Evolutionary conservation across 2,329 filamentous ascomycete genomes (phyloP).

Genomic region (Volutella citrinella): DNA sequence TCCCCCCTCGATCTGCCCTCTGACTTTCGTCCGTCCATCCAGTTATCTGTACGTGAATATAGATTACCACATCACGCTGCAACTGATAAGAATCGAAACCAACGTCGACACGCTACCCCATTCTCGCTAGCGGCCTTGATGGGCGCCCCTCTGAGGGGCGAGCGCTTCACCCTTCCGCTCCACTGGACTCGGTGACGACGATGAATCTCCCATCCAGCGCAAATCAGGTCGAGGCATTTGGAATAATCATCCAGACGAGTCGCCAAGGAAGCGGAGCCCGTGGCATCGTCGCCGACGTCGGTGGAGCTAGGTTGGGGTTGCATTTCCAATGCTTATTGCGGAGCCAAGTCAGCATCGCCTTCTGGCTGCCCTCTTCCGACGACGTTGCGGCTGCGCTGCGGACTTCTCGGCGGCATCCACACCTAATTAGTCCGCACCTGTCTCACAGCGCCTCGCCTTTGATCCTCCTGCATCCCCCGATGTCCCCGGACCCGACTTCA

Average conservation of each 20-base stretch:
- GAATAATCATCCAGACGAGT: slow-evolving; percentile 27
- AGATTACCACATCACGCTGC: too few relatives aligned
- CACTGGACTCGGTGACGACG: too few relatives aligned
- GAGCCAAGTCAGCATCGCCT: slow-evolving; percentile 14
- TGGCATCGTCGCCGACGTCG: slow-evolving; percentile 21
- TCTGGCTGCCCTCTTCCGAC: slow-evolving; percentile 17
- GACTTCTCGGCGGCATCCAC: slow-evolving; percentile 10
- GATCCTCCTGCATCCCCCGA: slow-evolving; percentile 15
- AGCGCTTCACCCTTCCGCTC: too few relatives aligned
- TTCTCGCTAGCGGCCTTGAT: too few relatives aligned
- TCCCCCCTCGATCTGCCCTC: too few relatives aligned
- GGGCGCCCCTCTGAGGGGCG: too few relatives aligned
- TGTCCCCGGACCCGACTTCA: slow-evolving; percentile 15
- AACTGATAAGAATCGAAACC: too few relatives aligned
- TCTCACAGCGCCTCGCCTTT: slow-evolving; percentile 1
- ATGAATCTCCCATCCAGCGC: too few relatives aligned
- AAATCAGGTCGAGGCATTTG: slow-evolving; percentile 26
- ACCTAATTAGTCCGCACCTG: slow-evolving; percentile 4
- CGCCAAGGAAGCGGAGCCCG: slow-evolving; percentile 21
- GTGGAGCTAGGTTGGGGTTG: slow-evolving; percentile 14
- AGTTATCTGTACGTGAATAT: too few relatives aligned
- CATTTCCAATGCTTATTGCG: slow-evolving; percentile 14
- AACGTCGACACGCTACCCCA: too few relatives aligned
- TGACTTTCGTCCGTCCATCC: too few relatives aligned
- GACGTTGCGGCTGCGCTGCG: too few relatives aligned